A percentile compares a stretch with the other conserved stretches of the same genome.
These are phyloP conservation scores for Ophiosphaerella herpotricha DNA, from an alignment of 2,329 filamentous ascomycete species.

Conservation along the genomic window DNA sequence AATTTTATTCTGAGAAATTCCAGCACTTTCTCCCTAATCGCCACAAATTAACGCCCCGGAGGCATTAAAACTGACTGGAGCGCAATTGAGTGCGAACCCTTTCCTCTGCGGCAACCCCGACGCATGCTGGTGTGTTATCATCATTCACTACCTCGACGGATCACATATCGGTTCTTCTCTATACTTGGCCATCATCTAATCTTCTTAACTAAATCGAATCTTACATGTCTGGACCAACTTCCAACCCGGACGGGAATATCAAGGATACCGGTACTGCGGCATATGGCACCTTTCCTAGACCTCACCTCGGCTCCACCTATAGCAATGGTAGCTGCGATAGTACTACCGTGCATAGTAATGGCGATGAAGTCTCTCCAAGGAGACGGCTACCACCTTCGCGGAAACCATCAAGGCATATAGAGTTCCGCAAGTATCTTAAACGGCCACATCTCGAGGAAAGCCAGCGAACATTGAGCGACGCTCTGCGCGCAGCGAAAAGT, in stretches of 20 bases:
- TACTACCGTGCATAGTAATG: slow-evolving; percentile 21
- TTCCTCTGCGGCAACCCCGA: no score
- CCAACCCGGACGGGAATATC: slow-evolving; percentile 29
- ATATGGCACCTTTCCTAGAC: slow-evolving; percentile 30
- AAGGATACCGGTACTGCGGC: slow-evolving; percentile 19
- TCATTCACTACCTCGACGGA: neutral
- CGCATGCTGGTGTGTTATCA: neutral
- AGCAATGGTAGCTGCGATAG: slow-evolving; percentile 26
- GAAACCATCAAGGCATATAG: slow-evolving; percentile 34
- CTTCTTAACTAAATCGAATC: slow-evolving; percentile 3
- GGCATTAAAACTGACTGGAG: no score
- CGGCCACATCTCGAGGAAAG: slow-evolving; percentile 38
- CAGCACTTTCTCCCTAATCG: no score
- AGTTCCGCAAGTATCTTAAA: slow-evolving; percentile 37
- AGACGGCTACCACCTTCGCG: slow-evolving; percentile 19
- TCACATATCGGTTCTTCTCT: neutral
- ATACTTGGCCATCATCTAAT: neutral
- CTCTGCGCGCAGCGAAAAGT: slow-evolving; percentile 46
- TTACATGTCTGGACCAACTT: slow-evolving; percentile 36
- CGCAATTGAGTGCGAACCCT: no score
- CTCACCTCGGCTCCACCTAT: slow-evolving; percentile 18
- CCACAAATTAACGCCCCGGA: no score
- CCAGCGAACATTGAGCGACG: slow-evolving; percentile 44
- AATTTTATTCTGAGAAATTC: no score
- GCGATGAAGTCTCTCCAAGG: slow-evolving; percentile 28